These are phyloP conservation scores for Fagopyrum tataricum DNA, from an alignment of 148 eudicot genomes.

Conservation along the genomic window DNA sequence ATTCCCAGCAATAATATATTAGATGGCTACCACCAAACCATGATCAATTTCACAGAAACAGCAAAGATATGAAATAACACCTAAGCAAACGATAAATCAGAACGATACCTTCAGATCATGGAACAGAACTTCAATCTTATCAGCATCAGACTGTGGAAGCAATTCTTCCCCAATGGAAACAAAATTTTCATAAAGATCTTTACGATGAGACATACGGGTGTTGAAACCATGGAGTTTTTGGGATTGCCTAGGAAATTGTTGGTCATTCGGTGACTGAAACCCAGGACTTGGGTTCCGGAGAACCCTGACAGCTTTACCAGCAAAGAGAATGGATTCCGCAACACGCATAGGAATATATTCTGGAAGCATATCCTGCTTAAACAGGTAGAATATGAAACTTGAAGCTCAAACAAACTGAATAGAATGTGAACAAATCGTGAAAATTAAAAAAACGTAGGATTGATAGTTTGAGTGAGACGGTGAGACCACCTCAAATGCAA, in stretches of 20 bases:
- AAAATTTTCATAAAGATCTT: conserved; percentile 36
- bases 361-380: conserved; percentile 92
- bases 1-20: not conserved
- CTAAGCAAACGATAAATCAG: not conserved
- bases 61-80: not conserved
- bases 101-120: conserved; percentile 61
- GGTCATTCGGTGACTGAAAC: conserved; percentile 52
- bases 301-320: conserved; percentile 95
- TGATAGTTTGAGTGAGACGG: not conserved
- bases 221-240: conserved; percentile 40
- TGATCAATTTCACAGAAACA: not conserved
- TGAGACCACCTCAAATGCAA: conserved; percentile 1
- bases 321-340: conserved; percentile 91
- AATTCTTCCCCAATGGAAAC: conserved; percentile 59
- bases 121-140: conserved; percentile 87
- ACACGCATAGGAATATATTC: conserved; percentile 78
- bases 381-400: not conserved
- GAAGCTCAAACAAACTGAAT: conserved; percentile 6
- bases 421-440: not conserved
- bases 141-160: conserved; percentile 89
- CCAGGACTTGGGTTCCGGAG: conserved; percentile 88
- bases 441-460: not conserved
- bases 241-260: conserved; percentile 58
- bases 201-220: conserved; percentile 35
- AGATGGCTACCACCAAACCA: not conserved